A percentile compares a stretch with the other conserved stretches of the same genome.
Conservation (phyloP, 2,329 filamentous ascomycete species). For the Ophiosphaerella herpotricha region DNA sequence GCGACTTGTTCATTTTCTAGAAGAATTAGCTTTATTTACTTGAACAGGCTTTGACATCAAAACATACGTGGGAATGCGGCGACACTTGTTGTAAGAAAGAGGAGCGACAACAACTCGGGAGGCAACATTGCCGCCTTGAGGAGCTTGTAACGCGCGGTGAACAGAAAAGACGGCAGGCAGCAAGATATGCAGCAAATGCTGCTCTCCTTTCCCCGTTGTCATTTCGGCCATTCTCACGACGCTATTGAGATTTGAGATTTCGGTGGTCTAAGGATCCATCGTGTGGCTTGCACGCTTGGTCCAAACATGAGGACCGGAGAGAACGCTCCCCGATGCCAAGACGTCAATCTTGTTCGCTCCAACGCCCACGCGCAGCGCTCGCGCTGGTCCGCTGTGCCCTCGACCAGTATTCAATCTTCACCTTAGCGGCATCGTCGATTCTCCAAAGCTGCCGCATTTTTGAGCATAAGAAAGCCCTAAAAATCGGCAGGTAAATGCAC, state of each 20-base stretch:
- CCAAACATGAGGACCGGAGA: too few relatives aligned
- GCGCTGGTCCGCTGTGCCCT: too few relatives aligned
- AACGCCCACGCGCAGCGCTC: neutral
- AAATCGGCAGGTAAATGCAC: conserved; percentile 2
- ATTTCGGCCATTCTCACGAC: too few relatives aligned
- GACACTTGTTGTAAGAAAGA: conserved; percentile 13
- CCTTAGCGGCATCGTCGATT: neutral
- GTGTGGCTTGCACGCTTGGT: too few relatives aligned
- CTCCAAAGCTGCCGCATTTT: too few relatives aligned
- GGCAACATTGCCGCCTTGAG: conserved; percentile 7
- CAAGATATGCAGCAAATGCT: too few relatives aligned
- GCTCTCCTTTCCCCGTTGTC: too few relatives aligned
- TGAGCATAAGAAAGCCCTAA: too few relatives aligned
- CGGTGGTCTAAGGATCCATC: too few relatives aligned
- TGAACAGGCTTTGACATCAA: neutral
- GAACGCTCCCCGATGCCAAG: neutral
- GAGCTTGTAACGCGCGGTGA: too few relatives aligned
- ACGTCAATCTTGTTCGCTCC: neutral
- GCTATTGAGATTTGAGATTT: too few relatives aligned
- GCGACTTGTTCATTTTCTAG: conserved; percentile 4
- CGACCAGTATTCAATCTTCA: neutral
- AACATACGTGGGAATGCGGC: conserved; percentile 16
- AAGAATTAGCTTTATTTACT: neutral
- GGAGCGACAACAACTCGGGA: conserved; percentile 17
- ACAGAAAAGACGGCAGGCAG: too few relatives aligned